Evolutionary conservation across 2,329 filamentous ascomycete species (phyloP), one percentile per base, ranked within the genome.

Genomic region (Nemania diffusa): DNA sequence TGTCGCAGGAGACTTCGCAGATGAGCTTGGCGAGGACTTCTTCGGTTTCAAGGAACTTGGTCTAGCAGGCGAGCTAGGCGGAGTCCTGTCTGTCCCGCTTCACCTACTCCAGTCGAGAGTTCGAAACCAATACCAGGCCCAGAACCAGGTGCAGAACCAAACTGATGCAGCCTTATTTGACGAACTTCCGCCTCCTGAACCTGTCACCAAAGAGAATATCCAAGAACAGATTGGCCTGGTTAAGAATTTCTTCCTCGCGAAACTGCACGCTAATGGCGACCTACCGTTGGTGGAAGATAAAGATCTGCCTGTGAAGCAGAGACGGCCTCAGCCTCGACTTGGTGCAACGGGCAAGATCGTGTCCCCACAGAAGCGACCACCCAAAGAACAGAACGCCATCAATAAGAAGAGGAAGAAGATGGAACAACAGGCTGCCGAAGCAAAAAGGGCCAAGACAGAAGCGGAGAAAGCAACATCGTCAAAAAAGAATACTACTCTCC

Each of bases 1-100:
- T 73, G 90, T 97, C 55, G 93, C 92, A 52, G 96, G 96, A 69
- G 96, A 99, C 79, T 99, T 99, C 78, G 96, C 96, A 0, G 96
- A 97, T 78, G 96, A 99, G 73, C 91, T 99, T 13, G 95, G 94
- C 68, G 96, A 99, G 83, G 96, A 99, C 81, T 99, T 97, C 87
- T 99, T 99, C 76, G 96, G 96, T 29, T 98, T 99, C 87, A 94
- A 94, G 77, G 94, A 97, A 67, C 88, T 99, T 52, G 96, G 96
- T 50, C 86, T 99, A 65, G 94, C 97, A 75, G 91, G 90, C 73
- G 96, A 99, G 78, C 91, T 98, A 77, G 94, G 94, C 20, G 91
- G 95, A 34, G 92, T 92, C 72, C 88, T 98, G 68, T 94, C 92
- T 60, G 96, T 99, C 40, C 96, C 97, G 26, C 85, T 99, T 65